Evolutionary conservation across 2,329 filamentous ascomycete genomes (phyloP), one percentile per base, ranked within the genome.

Genomic region (Periconia digitata): DNA sequence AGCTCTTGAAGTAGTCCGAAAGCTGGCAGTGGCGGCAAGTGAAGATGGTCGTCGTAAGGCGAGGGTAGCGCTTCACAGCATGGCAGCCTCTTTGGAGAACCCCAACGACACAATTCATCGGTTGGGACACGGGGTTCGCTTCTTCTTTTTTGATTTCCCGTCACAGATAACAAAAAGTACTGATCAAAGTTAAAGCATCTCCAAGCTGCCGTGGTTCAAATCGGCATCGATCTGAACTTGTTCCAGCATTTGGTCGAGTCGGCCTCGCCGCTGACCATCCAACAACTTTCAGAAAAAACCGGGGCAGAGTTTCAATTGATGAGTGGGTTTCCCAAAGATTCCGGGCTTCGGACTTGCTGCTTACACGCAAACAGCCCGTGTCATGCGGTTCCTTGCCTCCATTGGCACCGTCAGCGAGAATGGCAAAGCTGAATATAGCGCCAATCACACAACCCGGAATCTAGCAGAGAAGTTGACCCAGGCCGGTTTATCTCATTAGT

Each of bases 301-400:
- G 43, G 43, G 2, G 42, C 43, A 15, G 46, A 52, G 7, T 6
- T 17, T 3, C 8, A 43, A 8, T 37, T 52, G 8, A 32, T 52
- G 34, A 21, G 49, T 50, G 21, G n/a, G 35, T 46, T 2, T 27
- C 10, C 3, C 20, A 13, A 27, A 27, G 24, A 27, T 37, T 37
- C 34, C 17, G 7, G 17, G 34, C n/a, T 8, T 16, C 34, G 8
- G 27, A 32, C 8, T 32, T n/a, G 27, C 8, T 32, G 8, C 34
- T 37, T 15, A 8, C 22, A 20, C 21, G 13, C 27, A 21, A 13
- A 38, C 23, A 51, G 49, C 20, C 12, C 50, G 50, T 12, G 13
- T 36, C 16, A 16, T 50, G 27, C 21, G 40, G 12, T 50, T 44
- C 39, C 47, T 50, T 21, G 47, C 50, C 16, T n/a, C 50, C 21